phyloP scores from a whole-genome alignment of 768 basidiomycete species.

The Mycena epipterygia region DNA sequence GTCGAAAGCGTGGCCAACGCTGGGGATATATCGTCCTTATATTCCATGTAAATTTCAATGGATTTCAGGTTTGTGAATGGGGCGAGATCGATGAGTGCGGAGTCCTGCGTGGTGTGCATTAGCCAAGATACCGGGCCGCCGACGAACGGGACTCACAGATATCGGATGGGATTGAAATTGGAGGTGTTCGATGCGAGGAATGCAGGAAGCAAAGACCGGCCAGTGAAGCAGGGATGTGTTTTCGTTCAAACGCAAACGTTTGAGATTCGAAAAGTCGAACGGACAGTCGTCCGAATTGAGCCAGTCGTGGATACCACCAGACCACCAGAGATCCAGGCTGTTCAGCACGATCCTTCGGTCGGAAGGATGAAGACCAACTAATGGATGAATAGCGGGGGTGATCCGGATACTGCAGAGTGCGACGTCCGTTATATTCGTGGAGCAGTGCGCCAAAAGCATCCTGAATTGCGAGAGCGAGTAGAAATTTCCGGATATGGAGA shows the following conservation, averaged over 20 bases:
- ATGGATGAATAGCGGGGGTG: background rate
- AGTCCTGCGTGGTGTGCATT: background rate
- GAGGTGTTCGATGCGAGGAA: conserved; percentile 15
- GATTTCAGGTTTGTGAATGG: conserved; percentile 2
- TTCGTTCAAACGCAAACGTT: conserved; percentile 14
- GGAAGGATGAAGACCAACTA: too few species aligned
- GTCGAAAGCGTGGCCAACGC: conserved; percentile 2
- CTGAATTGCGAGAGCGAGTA: background rate
- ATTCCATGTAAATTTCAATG: conserved; percentile 20
- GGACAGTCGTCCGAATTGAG: conserved; percentile 7
- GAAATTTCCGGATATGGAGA: conserved; percentile 25
- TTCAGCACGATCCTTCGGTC: conserved; percentile 1
- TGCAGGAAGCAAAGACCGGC: conserved; percentile 1
- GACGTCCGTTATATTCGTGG: background rate
- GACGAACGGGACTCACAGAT: background rate
- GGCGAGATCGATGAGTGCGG: background rate
- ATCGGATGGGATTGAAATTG: conserved; percentile 20
- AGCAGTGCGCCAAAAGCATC: conserved; percentile 6
- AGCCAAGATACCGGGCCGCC: background rate
- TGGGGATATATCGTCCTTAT: background rate
- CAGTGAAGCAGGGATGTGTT: conserved; percentile 9
- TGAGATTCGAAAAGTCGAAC: conserved; percentile 21
- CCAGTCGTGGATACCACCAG: conserved; percentile 19
- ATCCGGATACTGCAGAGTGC: conserved; percentile 7
- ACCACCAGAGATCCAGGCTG: conserved; percentile 22